Percentiles rank a stretch among this genome's conserved stretches.
phyloP scores from a whole-genome alignment of 1,284 basidiomycete genomes.

The Apiotrichum gracile region DNA sequence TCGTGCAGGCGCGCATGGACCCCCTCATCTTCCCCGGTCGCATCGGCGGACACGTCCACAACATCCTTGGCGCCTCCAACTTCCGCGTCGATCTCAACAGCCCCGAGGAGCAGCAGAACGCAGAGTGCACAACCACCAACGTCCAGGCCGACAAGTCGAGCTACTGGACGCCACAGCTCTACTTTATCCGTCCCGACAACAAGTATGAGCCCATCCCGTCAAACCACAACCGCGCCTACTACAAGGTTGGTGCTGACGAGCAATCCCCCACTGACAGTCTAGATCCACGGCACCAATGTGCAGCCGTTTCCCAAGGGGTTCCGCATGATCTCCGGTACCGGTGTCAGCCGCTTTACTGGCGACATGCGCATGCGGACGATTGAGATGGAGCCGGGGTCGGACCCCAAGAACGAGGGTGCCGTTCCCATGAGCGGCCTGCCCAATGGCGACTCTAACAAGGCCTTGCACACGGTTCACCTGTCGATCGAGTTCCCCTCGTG shows the following conservation, averaged over 20 bases:
- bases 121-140: conserved; percentile 28
- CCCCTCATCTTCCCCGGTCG: conserved; percentile 42
- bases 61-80: conserved; percentile 41
- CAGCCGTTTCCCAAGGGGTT: background rate
- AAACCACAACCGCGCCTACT: conserved; percentile 35
- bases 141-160: conserved; percentile 47
- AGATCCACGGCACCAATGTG: too few species aligned
- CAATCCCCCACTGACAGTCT: too few species aligned
- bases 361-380: background rate
- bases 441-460: background rate
- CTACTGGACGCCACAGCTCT: conserved; percentile 51
- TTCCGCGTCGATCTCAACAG: conserved; percentile 27
- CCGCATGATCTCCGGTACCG: background rate
- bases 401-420: too few species aligned
- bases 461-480: background rate
- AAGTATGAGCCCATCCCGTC: conserved; percentile 24
- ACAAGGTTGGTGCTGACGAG: conserved; percentile 18
- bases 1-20: conserved; percentile 31
- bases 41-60: conserved; percentile 43
- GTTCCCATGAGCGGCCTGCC: too few species aligned
- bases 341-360: background rate
- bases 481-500: background rate
- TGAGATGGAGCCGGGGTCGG: too few species aligned
- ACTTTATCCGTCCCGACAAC: conserved; percentile 39
- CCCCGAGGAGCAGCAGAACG: conserved; percentile 20